phyloP scores from a whole-genome alignment of 1,139 yeast genomes.

The Yamadazyma oceani region DNA sequence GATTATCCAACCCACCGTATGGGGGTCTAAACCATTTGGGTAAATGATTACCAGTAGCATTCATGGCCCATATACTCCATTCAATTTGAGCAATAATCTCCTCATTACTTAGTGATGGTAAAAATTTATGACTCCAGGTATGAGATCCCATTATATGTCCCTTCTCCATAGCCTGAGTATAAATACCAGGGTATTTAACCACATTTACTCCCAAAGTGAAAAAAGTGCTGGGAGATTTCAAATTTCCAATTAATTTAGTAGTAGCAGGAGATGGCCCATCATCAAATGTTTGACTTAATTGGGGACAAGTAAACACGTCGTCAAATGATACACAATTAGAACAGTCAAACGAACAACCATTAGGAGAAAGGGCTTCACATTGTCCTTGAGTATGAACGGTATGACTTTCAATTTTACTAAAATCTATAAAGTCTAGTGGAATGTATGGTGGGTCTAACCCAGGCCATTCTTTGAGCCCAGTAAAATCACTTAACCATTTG shows the following conservation, averaged over 20 bases:
- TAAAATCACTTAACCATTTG: constrained; percentile 70
- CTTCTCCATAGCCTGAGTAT: constrained; percentile 48
- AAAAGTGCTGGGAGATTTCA: constrained; percentile 64
- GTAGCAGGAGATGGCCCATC: constrained; percentile 90
- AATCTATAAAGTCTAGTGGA: constrained; percentile 69
- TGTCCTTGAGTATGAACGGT: constrained; percentile 57
- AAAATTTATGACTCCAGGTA: constrained; percentile 88
- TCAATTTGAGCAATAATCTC: constrained; percentile 84
- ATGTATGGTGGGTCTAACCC: constrained; percentile 83
- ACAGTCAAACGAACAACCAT: constrained; percentile 85
- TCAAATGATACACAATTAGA: constrained; percentile 73
- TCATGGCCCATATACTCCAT: constrained; percentile 98
- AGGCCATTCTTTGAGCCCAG: constrained; percentile 81
- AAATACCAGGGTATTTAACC: constrained; percentile 72
- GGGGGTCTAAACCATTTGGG: constrained; percentile 98
- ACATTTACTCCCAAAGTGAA: constrained; percentile 84
- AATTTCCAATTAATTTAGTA: constrained; percentile 49
- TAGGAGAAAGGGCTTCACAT: constrained; percentile 47
- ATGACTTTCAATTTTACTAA: constrained; percentile 45
- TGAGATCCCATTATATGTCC: constrained; percentile 89
- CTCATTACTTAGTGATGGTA: constrained; percentile 76
- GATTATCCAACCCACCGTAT: constrained; percentile 87
- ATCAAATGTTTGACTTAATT: constrained; percentile 84
- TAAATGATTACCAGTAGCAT: constrained; percentile 85
- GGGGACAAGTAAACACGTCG: constrained; percentile 74